Evolutionary conservation across 371 early-diverging fungal species (phyloP).

Genomic region (Nosema muscidifuracis): DNA sequence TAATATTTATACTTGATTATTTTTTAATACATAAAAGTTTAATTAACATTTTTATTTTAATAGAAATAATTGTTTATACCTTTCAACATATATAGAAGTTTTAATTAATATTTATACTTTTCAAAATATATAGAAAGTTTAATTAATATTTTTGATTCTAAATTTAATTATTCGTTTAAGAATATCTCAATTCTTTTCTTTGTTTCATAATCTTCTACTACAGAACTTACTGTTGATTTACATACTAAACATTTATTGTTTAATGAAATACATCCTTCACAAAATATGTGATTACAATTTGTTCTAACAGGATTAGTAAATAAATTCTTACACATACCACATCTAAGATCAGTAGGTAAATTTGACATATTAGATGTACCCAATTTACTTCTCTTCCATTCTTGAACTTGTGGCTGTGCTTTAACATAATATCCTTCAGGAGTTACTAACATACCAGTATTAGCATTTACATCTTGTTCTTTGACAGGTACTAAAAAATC

Average conservation of each 20-base stretch:
- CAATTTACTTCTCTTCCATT: constrained; percentile 56
- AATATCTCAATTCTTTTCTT: constrained; percentile 13
- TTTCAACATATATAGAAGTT: no score
- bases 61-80: no score
- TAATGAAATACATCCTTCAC: constrained; percentile 52
- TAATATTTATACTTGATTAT: no score
- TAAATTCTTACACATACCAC: constrained; percentile 55
- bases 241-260: constrained; percentile 53
- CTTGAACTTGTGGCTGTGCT: constrained; percentile 61
- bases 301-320: constrained; percentile 53
- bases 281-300: constrained; percentile 58
- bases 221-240: constrained; percentile 21
- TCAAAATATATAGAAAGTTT: no score
- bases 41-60: neutral
- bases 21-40: neutral
- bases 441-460: constrained; percentile 53
- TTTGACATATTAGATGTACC: neutral
- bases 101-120: no score
- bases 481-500: constrained; percentile 57
- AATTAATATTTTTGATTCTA: no score
- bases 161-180: constrained; percentile 24
- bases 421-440: constrained; percentile 58
- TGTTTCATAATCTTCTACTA: constrained; percentile 4
- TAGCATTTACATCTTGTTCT: constrained; percentile 30
- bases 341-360: constrained; percentile 52